Evolutionary conservation across 768 basidiomycete genomes (phyloP), one percentile per base, ranked within the genome.

Genomic region (Leccinellum luteum): DNA sequence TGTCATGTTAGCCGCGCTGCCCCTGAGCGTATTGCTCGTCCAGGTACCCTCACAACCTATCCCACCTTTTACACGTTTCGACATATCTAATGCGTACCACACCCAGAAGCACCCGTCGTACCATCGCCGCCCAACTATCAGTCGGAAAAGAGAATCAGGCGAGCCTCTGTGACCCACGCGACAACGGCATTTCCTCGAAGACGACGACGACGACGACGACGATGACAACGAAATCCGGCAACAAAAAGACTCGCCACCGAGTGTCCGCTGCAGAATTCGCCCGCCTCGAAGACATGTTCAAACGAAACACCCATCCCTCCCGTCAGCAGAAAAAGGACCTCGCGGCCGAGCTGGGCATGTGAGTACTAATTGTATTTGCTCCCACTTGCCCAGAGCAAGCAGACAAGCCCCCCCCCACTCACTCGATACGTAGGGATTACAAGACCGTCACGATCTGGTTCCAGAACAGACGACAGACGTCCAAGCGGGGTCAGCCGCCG

Each of bases 381-480:
- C 8, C 25, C 14, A n/a, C 38, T 15, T 9, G 9, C 8, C 3
- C 21, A 25, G 44, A 14, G 23, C 44, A 2, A 44, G 12, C 43
- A 8, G 12, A 23, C 43, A 6, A 44, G 14, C 8, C 7, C 23
- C 3, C n/a, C n/a, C n/a, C n/a, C n/a, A n/a, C n/a, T n/a, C 3
- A 6, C 47, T n/a, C 28, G 48, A 28, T 27, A 17, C 19, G 17
- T 47, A 80, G 79, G 69, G 75, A 78, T 35, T 66, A 77, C 66
- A 80, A 79, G 68, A 74, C 78, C 12, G 61, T 80, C 59, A 79
- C 87, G n/a, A 85, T 90, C 41, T 91, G 89, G 89, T 90, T 90
- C 69, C 89, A 91, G 73, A 91, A 91, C 69, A 89, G 85, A 72
- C 85, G 89, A 15, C 87, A 90, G 65, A 85, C 71, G 34, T 56